Base-by-base conservation (phyloP, 768 basidiomycete species). In the Chalciporus chontae region DNA sequence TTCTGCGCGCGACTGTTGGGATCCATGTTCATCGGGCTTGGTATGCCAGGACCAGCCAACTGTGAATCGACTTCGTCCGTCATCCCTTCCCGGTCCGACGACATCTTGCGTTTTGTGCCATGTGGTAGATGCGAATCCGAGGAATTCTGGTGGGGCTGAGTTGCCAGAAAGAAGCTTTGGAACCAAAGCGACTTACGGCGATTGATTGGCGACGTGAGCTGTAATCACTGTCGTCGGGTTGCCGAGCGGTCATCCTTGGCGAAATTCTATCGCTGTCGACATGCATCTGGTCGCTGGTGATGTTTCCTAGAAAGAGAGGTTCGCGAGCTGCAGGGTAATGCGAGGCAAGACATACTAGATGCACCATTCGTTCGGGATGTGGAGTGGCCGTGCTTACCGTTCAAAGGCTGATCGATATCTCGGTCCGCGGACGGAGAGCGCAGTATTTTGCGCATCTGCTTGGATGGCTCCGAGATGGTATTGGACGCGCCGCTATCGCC, bases 71-170 rank as follows among this genome's bases (percentile, higher is more conserved):
- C 69, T 57, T 87, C 87, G 57, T 84, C 83, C 26, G 77, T 71
- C 18, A 79, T 71, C 21, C 66, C 66, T 45, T 70, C 70, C 48
- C 79, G 76, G 73, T 88, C 87, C 55, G 76, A 73, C 19, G 89
- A 90, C 75, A 90, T 84, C 71, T 93, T 93, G 57, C 90, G 80
- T 67, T 92, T 92, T 50, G 80, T 83, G 45, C 88, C 87, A 60
- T 83, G 81, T 1, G 73, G 66, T 9, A 71, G 62, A 18, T 73
- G 71, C 31, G 73, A 68, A 56, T 75, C 73, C 44, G 72, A 68
- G 38, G 66, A 68, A 27, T 58, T 69, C 66, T 68, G 55, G 44
- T 39, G 26, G 3, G 14, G 36, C n/a, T 9, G 32, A 48, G 53
- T 45, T n/a, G 50, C 38, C 14, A 8, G 19, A 10, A 44, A 8